These are phyloP conservation scores for Acanthamoeba lenticulata DNA, from an alignment of 208 protist species.

Conservation along the genomic window DNA sequence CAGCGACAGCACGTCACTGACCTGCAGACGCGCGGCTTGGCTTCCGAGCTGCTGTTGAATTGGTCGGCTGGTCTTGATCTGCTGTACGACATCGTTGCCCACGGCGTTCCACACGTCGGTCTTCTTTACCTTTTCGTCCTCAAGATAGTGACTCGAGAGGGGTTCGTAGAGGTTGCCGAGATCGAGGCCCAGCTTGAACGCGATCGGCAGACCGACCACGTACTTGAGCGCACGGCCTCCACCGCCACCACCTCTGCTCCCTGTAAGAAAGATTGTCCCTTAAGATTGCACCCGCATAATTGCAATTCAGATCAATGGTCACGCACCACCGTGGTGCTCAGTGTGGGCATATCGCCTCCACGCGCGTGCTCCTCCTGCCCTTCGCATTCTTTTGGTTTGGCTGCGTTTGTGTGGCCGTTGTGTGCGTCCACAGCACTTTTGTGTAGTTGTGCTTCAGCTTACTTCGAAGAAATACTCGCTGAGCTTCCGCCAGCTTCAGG, in stretches of 20 bases:
- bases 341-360: no score
- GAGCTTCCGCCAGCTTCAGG: not conserved
- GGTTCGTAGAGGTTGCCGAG: not conserved
- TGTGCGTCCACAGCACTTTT: no score
- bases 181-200: constrained; percentile 7
- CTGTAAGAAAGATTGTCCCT: no score
- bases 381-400: not conserved
- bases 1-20: not conserved
- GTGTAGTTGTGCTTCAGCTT: no score
- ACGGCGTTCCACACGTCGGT: constrained; percentile 39
- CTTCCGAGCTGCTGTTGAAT: not conserved
- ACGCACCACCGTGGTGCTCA: no score
- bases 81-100: not conserved
- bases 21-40: not conserved
- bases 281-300: no score
- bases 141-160: not conserved
- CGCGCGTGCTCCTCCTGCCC: not conserved
- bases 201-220: not conserved
- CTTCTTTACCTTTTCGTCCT: not conserved
- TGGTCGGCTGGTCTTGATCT: not conserved
- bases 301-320: no score
- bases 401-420: no score
- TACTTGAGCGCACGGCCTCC: not conserved
- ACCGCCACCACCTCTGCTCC: not conserved
- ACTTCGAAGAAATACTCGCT: no score